Evolutionary conservation across 2,329 filamentous ascomycete genomes (phyloP).

Genomic region (Diaporthe amygdali): DNA sequence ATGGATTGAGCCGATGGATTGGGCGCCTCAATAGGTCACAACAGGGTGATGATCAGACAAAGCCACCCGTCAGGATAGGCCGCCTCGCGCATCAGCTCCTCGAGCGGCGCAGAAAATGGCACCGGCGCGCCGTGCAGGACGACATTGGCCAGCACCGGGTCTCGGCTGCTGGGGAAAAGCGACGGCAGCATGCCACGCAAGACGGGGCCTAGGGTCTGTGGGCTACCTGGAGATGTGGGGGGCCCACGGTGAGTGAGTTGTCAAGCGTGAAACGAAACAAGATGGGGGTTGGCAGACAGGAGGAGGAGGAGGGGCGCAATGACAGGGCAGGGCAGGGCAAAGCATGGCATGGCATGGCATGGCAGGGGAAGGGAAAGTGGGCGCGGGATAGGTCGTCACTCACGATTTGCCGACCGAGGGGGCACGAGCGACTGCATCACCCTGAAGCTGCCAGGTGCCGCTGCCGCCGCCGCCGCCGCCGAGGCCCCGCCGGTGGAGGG

Average conservation of each 20-base stretch:
- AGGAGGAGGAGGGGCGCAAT: background rate
- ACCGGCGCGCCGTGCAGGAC: slow-evolving; percentile 85
- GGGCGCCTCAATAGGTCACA: slow-evolving; percentile 40
- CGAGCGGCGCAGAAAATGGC: slow-evolving; percentile 79
- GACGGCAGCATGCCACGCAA: slow-evolving; percentile 77
- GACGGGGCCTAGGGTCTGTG: slow-evolving; percentile 71
- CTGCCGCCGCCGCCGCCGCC: slow-evolving; percentile 31
- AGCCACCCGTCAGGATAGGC: slow-evolving; percentile 94
- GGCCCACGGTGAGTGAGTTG: background rate
- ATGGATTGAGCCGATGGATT: too few relatives aligned
- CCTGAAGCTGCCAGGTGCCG: slow-evolving; percentile 60
- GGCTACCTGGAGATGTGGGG: slow-evolving; percentile 31
- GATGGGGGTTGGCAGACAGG: background rate
- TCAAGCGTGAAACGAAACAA: slow-evolving; percentile 10
- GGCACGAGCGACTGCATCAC: slow-evolving; percentile 79
- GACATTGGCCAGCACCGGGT: slow-evolving; percentile 81
- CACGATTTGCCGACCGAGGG: slow-evolving; percentile 45
- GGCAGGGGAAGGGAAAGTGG: background rate
- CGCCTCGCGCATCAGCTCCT: slow-evolving; percentile 81
- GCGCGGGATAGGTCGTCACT: slow-evolving; percentile 25
- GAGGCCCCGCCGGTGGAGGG: slow-evolving; percentile 32
- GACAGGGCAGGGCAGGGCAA: background rate
- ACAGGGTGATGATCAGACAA: slow-evolving; percentile 79
- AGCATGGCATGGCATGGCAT: background rate
- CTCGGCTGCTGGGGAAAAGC: slow-evolving; percentile 86